Evolutionary conservation across 768 basidiomycete species (phyloP), one percentile per base, ranked within the genome.

Genomic region (Tulasnella sp.): DNA sequence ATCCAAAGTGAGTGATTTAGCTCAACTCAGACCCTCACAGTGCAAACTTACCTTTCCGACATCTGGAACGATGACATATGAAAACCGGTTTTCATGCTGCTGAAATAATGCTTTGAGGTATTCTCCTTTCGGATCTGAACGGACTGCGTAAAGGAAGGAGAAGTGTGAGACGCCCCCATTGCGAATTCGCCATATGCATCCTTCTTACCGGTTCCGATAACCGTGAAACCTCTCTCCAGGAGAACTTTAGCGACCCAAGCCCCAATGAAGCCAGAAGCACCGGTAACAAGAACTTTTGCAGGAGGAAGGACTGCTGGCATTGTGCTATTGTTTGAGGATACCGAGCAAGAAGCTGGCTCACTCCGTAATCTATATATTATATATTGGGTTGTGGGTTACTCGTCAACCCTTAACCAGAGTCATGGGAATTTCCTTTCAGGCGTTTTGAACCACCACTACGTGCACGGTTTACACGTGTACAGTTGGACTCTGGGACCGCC

Each of bases 81-180:
- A 42, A 58, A 82, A 82, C 31, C 73, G 75, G 75, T 78, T 76
- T 3, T 46, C 48, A 77, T 72, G 28, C 0, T 86, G 83, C 22
- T 88, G 86, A 85, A 93, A 93, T 75, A 88, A 80, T 34, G 92
- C 86, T 77, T 86, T 85, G 79, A 95, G 86, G 82, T 90, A 89
- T 1, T 88, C 85, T 1, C 90, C 91, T 84, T 94, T 95, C n/a
- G 86, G 86, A 16, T 84, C 83, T 2, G 90, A 89, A 16, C 94
- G 89, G 7, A 93, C 93, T 0, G 93, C 18, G 18, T 22, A 58
- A 16, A n/a, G 28, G 50, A 46, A 46, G 44, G 44, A 14, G 14
- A 8, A 46, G 44, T 14, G 14, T n/a, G n/a, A n/a, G n/a, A n/a
- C n/a, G n/a, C n/a, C n/a, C n/a, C n/a, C n/a, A n/a, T n/a, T n/a